Conservation (phyloP, 2,329 filamentous ascomycete species). For the Hypoxylon sp. region DNA sequence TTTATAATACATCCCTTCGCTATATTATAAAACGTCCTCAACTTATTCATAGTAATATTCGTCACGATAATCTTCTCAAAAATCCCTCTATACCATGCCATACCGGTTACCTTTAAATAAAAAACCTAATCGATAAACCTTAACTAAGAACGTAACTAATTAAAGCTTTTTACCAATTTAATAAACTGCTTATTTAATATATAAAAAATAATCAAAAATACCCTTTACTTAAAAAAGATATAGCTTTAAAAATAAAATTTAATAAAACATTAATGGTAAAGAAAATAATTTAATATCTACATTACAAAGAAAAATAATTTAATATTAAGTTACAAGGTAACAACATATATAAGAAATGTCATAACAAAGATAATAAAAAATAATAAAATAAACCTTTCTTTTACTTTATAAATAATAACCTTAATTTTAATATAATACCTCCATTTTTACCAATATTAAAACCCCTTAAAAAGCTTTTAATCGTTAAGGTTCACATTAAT, state of each 20-base stretch:
- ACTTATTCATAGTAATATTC: too few relatives aligned
- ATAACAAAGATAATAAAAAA: conserved; percentile 3
- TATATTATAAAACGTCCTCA: too few relatives aligned
- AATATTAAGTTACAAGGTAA: background rate
- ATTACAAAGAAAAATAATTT: background rate
- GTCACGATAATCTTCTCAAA: too few relatives aligned
- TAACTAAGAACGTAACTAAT: background rate
- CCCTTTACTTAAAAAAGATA: background rate
- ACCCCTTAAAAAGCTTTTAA: background rate
- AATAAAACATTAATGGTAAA: background rate
- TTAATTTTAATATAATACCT: conserved; percentile 2
- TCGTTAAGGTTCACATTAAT: background rate
- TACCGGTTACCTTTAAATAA: too few relatives aligned
- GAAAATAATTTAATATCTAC: background rate
- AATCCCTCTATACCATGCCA: too few relatives aligned
- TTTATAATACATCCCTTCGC: too few relatives aligned
- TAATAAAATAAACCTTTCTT: background rate
- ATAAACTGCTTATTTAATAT: background rate
- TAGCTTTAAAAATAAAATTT: background rate
- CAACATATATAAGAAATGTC: background rate
- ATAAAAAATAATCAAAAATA: background rate
- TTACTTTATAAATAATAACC: background rate
- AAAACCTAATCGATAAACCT: too few relatives aligned
- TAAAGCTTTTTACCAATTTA: too few relatives aligned
- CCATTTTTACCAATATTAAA: background rate